phyloP scores from a whole-genome alignment of 805 yeast genomes.

The Candida peoriensis region DNA sequence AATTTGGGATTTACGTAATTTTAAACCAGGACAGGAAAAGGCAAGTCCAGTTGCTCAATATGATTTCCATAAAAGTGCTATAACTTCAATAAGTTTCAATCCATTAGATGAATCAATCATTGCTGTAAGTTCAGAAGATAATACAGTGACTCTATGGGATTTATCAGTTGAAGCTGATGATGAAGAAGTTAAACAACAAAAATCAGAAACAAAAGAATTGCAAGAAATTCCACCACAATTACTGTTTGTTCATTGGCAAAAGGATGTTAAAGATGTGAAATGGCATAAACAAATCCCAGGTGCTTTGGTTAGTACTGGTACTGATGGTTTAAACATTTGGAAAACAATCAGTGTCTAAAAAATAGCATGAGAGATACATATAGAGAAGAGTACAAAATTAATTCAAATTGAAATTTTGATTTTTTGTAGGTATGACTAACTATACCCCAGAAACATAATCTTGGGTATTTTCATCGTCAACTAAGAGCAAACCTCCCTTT shows the following conservation, averaged over 20 bases:
- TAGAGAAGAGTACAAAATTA: background rate
- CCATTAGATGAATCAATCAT: conserved; percentile 93
- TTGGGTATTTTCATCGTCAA: background rate
- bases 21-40: conserved; percentile 49
- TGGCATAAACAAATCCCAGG: conserved; percentile 99
- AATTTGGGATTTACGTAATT: conserved; percentile 92
- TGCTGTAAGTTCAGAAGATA: conserved; percentile 95
- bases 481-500: background rate
- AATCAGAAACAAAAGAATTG: conserved; percentile 69
- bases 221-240: conserved; percentile 93
- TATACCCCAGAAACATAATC: background rate
- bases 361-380: background rate
- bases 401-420: no score
- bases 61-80: conserved; percentile 89
- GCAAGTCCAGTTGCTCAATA: conserved; percentile 87
- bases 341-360: conserved; percentile 86
- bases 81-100: conserved; percentile 90
- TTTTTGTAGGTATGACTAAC: background rate
- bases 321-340: conserved; percentile 93
- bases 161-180: conserved; percentile 98
- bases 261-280: conserved; percentile 93
- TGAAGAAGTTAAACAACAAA: conserved; percentile 88
- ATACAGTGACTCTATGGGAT: conserved; percentile 97
- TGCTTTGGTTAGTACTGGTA: conserved; percentile 88
- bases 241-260: conserved; percentile 96